Evolutionary conservation across 2,329 filamentous ascomycete genomes (phyloP).

Genomic region (Penicillium sp.): DNA sequence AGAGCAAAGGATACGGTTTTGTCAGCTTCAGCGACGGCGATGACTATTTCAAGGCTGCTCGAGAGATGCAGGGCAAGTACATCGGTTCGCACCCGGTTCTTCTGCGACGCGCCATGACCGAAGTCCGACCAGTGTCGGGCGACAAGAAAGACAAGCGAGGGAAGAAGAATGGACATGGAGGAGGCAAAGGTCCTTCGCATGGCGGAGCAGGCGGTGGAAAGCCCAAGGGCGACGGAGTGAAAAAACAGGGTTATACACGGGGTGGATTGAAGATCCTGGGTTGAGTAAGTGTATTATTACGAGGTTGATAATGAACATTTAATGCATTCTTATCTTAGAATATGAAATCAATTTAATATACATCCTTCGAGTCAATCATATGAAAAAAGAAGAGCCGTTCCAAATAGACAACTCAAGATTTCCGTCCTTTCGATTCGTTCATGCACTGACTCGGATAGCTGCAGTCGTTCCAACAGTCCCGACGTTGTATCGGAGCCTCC

Average conservation of each 20-base stretch:
- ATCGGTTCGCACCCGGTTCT: slow-evolving; percentile 94
- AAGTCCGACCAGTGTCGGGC: slow-evolving; percentile 75
- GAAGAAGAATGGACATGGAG: slow-evolving; percentile 26
- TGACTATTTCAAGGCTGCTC: slow-evolving; percentile 92
- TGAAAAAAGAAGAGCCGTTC: background rate
- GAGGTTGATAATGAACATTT: background rate
- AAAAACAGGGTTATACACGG: slow-evolving; percentile 45
- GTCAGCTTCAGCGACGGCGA: slow-evolving; percentile 94
- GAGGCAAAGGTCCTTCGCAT: slow-evolving; percentile 12
- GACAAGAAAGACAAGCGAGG: slow-evolving; percentile 60
- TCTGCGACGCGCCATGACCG: slow-evolving; percentile 82
- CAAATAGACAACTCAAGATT: background rate
- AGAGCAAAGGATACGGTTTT: slow-evolving; percentile 94
- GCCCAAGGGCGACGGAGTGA: slow-evolving; percentile 41
- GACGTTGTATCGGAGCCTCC: background rate
- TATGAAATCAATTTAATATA: background rate
- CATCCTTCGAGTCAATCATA: background rate
- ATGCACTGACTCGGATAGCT: slow-evolving; percentile 11
- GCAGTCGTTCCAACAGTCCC: slow-evolving; percentile 12
- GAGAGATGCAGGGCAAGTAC: slow-evolving; percentile 99
- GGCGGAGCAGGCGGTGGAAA: slow-evolving; percentile 38
- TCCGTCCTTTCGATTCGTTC: background rate
- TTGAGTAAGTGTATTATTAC: slow-evolving; percentile 21
- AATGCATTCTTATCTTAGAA: background rate
- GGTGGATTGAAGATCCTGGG: slow-evolving; percentile 43